Evolutionary conservation across 805 yeast genomes (phyloP).

Genomic region (Ascoidea asiatica): DNA sequence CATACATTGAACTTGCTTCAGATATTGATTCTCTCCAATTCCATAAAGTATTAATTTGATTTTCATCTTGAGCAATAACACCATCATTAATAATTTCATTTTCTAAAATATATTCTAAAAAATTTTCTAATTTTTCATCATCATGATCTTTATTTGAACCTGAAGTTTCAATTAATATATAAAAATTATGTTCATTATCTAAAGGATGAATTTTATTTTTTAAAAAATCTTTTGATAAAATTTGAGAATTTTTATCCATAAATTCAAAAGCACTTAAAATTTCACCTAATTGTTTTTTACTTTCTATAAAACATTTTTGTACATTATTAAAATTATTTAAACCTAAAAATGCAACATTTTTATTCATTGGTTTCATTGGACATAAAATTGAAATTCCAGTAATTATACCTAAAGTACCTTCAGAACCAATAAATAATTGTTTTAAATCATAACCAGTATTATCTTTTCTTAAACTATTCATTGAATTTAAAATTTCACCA

Average conservation of each 20-base stretch:
- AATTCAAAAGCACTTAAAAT: constrained; percentile 87
- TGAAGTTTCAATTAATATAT: constrained; percentile 86
- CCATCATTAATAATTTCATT: constrained; percentile 82
- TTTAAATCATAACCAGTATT: constrained; percentile 92
- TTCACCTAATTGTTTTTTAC: constrained; percentile 70
- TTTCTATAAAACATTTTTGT: constrained; percentile 64
- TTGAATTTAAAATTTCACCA: constrained; percentile 60
- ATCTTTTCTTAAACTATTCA: constrained; percentile 82
- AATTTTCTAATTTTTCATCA: constrained; percentile 74
- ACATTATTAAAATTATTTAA: constrained; percentile 74
- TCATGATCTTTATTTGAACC: constrained; percentile 93
- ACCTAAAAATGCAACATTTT: constrained; percentile 82
- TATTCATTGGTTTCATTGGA: constrained; percentile 76
- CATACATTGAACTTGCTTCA: constrained; percentile 72
- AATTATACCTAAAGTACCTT: constrained; percentile 82
- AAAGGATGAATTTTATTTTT: constrained; percentile 57
- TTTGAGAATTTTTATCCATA: constrained; percentile 69
- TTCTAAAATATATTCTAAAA: constrained; percentile 78
- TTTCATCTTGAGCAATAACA: constrained; percentile 89
- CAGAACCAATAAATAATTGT: constrained; percentile 87
- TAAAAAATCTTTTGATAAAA: constrained; percentile 47
- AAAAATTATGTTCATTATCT: constrained; percentile 74
- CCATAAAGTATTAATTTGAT: constrained; percentile 79
- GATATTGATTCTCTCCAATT: constrained; percentile 91
- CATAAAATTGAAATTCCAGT: constrained; percentile 86